Conservation (phyloP, 2,329 filamentous ascomycete species). For the Sclerotinia sclerotiorum region DNA sequence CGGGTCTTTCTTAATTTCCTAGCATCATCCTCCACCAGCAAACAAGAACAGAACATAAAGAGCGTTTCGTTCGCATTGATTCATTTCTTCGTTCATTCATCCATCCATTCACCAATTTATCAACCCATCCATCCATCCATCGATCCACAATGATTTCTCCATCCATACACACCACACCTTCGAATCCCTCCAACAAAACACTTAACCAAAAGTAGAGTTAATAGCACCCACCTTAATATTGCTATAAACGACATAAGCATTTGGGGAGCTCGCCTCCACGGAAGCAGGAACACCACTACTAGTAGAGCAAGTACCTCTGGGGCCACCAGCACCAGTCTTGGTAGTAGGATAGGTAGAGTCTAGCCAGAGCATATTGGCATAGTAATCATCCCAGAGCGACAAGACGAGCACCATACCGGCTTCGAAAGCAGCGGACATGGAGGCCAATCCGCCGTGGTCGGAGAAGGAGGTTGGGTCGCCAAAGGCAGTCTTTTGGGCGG, state of each 20-base stretch:
- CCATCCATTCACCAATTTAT: too few species aligned
- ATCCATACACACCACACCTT: too few species aligned
- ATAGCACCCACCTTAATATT: slow-evolving; percentile 41
- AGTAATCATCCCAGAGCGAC: slow-evolving; percentile 57
- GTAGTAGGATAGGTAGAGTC: slow-evolving; percentile 63
- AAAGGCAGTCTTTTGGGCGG: slow-evolving; percentile 55
- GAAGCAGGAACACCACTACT: slow-evolving; percentile 52
- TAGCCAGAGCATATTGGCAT: slow-evolving; percentile 72
- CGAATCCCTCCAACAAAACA: background rate
- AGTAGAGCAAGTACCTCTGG: slow-evolving; percentile 55
- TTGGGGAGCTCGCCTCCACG: slow-evolving; percentile 49
- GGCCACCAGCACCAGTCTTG: slow-evolving; percentile 48
- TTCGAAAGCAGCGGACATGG: slow-evolving; percentile 55
- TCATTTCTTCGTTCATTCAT: too few species aligned
- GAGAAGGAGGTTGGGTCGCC: slow-evolving; percentile 54
- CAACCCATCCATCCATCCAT: too few species aligned
- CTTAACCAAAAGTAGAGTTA: slow-evolving; percentile 37
- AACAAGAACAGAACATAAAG: background rate
- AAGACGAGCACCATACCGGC: slow-evolving; percentile 65
- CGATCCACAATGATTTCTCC: too few species aligned
- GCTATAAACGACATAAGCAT: slow-evolving; percentile 46
- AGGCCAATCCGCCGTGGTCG: slow-evolving; percentile 54
- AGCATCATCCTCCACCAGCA: background rate
- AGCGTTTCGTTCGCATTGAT: background rate
- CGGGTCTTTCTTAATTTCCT: background rate